These are phyloP conservation scores for Suhomyces coccinellae DNA, from an alignment of 1,139 yeast genomes.

Conservation along the genomic window DNA sequence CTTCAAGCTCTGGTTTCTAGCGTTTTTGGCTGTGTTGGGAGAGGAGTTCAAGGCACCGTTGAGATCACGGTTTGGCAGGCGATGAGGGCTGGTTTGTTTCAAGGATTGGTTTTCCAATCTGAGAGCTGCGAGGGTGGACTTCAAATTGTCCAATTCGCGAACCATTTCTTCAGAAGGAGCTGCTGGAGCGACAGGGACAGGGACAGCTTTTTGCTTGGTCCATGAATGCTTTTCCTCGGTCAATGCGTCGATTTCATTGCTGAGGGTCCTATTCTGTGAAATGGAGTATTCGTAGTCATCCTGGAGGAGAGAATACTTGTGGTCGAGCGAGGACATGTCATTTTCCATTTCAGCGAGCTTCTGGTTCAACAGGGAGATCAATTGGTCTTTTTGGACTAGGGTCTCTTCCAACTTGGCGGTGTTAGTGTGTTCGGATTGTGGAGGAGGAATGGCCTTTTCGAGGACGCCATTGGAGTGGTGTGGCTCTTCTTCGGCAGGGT, in stretches of 20 bases:
- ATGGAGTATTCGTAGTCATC: conserved; percentile 25
- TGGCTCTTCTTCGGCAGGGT: neutral
- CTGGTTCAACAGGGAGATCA: conserved; percentile 34
- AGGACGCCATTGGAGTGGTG: neutral
- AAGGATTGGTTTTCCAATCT: conserved; percentile 44
- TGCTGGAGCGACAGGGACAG: too few species aligned
- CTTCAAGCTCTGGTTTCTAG: conserved; percentile 12
- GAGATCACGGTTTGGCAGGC: conserved; percentile 9
- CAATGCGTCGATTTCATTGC: conserved; percentile 25
- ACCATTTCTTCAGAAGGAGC: conserved; percentile 6
- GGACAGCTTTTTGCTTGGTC: conserved; percentile 3
- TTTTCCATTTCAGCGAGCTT: conserved; percentile 17
- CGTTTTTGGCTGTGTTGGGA: conserved; percentile 3
- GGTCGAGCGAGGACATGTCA: conserved; percentile 21
- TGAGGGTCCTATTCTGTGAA: conserved; percentile 25
- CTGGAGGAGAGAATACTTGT: conserved; percentile 23
- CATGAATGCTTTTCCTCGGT: conserved; percentile 16
- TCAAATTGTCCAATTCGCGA: conserved; percentile 19
- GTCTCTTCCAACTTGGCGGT: conserved; percentile 15
- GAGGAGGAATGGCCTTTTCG: neutral
- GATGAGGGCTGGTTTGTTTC: conserved; percentile 22
- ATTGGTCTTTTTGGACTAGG: conserved; percentile 42
- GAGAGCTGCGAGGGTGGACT: conserved; percentile 36
- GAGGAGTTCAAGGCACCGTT: conserved; percentile 4
- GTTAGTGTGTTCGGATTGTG: neutral